A percentile compares a stretch with the other conserved stretches of the same genome.
Conservation (phyloP, 2,329 filamentous ascomycete species). For the Penicillium capsulatum region DNA sequence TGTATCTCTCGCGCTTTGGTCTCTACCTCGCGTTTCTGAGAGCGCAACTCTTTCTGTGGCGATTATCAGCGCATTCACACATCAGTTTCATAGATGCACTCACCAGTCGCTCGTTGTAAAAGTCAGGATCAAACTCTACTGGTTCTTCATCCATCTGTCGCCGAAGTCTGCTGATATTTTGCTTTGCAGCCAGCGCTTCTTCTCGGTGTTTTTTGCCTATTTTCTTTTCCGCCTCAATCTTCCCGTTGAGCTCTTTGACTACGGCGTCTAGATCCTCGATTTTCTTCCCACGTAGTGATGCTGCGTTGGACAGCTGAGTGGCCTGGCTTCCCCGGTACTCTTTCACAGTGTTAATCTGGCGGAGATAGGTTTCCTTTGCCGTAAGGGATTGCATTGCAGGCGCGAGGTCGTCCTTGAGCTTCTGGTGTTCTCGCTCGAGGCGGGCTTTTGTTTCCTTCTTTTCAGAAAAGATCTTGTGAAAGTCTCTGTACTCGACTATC, state of each 20-base stretch:
- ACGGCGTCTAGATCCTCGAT: slow-evolving; percentile 38
- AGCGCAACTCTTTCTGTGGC: slow-evolving; percentile 54
- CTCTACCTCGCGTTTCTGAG: slow-evolving; percentile 34
- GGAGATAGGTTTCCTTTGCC: slow-evolving; percentile 62
- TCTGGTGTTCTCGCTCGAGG: slow-evolving; percentile 55
- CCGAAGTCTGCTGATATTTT: slow-evolving; percentile 60
- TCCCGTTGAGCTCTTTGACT: slow-evolving; percentile 35
- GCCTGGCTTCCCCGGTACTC: slow-evolving; percentile 53
- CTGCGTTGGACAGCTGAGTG: slow-evolving; percentile 50
- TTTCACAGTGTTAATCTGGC: slow-evolving; percentile 54
- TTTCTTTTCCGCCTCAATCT: slow-evolving; percentile 51
- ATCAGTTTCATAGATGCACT: slow-evolving; percentile 30
- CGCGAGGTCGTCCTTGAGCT: slow-evolving; percentile 58
- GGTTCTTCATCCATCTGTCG: slow-evolving; percentile 60
- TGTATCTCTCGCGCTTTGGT: slow-evolving; percentile 43
- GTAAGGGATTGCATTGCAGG: slow-evolving; percentile 68
- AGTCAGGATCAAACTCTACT: slow-evolving; percentile 62
- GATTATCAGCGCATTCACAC: slow-evolving; percentile 20
- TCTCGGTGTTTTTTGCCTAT: slow-evolving; percentile 50
- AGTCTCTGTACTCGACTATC: slow-evolving; percentile 60
- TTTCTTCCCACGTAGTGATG: slow-evolving; percentile 39
- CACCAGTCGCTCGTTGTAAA: slow-evolving; percentile 70
- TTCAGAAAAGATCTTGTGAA: slow-evolving; percentile 47
- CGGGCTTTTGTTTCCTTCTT: slow-evolving; percentile 55
- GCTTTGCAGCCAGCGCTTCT: slow-evolving; percentile 50